Conservation (phyloP, 768 basidiomycete genomes). For the Tulasnella sp. region DNA sequence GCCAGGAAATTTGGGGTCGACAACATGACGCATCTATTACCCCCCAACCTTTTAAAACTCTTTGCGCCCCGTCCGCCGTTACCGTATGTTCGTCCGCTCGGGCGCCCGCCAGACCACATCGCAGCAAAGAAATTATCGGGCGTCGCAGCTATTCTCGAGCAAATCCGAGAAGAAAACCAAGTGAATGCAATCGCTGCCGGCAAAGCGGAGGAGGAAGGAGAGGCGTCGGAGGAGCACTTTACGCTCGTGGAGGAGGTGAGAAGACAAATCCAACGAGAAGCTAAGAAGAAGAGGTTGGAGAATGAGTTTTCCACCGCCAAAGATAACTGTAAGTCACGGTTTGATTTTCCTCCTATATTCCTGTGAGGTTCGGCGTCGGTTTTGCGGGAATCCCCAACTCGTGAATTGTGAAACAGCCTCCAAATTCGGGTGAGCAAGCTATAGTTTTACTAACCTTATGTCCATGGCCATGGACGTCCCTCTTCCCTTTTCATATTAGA, state of each 20-base stretch:
- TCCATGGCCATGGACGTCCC: not conserved
- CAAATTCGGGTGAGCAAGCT: too few relatives aligned
- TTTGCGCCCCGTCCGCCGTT: conserved; percentile 89
- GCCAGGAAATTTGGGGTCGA: not conserved
- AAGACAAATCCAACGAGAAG: conserved; percentile 64
- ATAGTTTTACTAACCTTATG: too few relatives aligned
- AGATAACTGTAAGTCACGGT: conserved; percentile 60
- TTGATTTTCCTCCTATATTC: not conserved
- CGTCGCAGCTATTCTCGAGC: conserved; percentile 59
- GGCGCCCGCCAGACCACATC: conserved; percentile 68
- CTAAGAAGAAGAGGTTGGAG: conserved; percentile 58
- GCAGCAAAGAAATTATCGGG: conserved; percentile 56
- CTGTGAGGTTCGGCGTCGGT: not conserved
- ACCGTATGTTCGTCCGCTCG: conserved; percentile 74
- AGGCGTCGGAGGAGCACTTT: conserved; percentile 32
- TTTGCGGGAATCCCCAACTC: too few relatives aligned
- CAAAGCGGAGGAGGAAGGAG: conserved; percentile 72
- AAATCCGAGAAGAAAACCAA: conserved; percentile 67
- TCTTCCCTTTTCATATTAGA: conserved; percentile 47
- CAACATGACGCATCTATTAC: conserved; percentile 62
- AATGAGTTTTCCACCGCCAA: conserved; percentile 71
- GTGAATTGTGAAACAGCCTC: too few relatives aligned
- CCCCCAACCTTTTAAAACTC: conserved; percentile 91
- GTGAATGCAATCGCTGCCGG: conserved; percentile 32
- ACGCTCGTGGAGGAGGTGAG: conserved; percentile 76